Base-by-base conservation (phyloP, 306 rosid genomes). In the Vicia sativa region DNA sequence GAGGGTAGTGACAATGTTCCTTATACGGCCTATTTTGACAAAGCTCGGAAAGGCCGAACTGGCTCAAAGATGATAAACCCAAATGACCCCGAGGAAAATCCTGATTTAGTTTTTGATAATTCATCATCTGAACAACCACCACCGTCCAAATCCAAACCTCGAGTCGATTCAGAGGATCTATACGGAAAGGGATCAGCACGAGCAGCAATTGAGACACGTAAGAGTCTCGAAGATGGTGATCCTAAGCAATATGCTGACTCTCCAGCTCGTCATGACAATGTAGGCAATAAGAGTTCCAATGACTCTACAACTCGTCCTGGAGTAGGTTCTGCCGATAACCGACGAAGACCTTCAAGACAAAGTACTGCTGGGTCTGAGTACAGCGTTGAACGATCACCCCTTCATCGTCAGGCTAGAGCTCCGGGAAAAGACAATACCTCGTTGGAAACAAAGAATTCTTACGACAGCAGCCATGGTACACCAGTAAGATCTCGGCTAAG, bases 11-110 rank as follows among this genome's bases (percentile, higher is more conserved):
- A 84, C 13, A 83, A 82, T 78, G 99, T 95, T 76, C 99, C 96
- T 23, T 95, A 95, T 73, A 88, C 97, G 19, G 97, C 86, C 61
- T 95, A 83, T 79, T 95, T 88, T 49, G 95, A 90, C 63, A 88
- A 88, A 89, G 99, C 97, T 9, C 78, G 97, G 10, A 82, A 90
- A 79, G 97, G 84, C 35, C 81, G 96, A 74, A 72, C 81, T n/a
- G 96, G 95, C 14, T 66, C 70, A 39, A 86, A 77, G 79, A 87
- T 87, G 73, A 83, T 81, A 41, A 95, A 95, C 50, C 97, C 99
- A 7, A 95, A 95, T 80, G 96, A 85, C 71, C 96, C 99, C 3
- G 85, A 87, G 62, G 88, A 87, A 64, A 87, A 83, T 70, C 19
- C 79, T 2, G 92, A 91, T 63, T 42, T 76, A 12, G 54, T 45